A percentile compares a stretch with the other conserved stretches of the same genome.
These are phyloP conservation scores for Crepidotus variabilis DNA, from an alignment of 768 basidiomycete species.

Conservation along the genomic window DNA sequence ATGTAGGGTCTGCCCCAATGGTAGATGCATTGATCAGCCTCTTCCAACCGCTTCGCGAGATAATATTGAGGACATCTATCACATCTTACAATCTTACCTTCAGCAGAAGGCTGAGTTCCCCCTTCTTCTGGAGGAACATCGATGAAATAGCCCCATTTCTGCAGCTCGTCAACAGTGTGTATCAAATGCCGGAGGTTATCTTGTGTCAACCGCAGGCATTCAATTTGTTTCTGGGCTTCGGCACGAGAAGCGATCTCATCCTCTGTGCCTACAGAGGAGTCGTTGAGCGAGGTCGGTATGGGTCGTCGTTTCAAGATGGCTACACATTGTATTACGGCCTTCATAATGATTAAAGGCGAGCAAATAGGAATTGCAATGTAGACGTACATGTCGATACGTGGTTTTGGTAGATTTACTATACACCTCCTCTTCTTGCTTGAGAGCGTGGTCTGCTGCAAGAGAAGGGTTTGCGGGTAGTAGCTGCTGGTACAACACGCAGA, in stretches of 20 bases:
- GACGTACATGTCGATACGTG: conserved; percentile 78
- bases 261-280: conserved; percentile 79
- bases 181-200: conserved; percentile 54
- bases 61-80: conserved; percentile 76
- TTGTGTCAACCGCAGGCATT: conserved; percentile 50
- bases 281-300: conserved; percentile 51
- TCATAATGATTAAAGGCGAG: conserved; percentile 10
- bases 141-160: conserved; percentile 67
- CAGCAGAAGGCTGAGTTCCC: conserved; percentile 56
- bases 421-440: conserved; percentile 77
- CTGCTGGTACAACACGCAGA: conserved; percentile 58
- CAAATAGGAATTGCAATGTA: neutral
- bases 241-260: conserved; percentile 52
- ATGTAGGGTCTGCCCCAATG: conserved; percentile 80
- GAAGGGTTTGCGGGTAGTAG: conserved; percentile 51
- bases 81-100: conserved; percentile 64
- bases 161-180: conserved; percentile 53
- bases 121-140: conserved; percentile 67
- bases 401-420: conserved; percentile 71
- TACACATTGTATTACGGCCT: conserved; percentile 51
- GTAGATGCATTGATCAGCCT: conserved; percentile 62
- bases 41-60: conserved; percentile 55
- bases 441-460: conserved; percentile 73
- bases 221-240: conserved; percentile 50
- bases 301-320: conserved; percentile 47